These are phyloP conservation scores for Gigaspora rosea DNA, from an alignment of 192 early-diverging fungal genomes.

Conservation along the genomic window DNA sequence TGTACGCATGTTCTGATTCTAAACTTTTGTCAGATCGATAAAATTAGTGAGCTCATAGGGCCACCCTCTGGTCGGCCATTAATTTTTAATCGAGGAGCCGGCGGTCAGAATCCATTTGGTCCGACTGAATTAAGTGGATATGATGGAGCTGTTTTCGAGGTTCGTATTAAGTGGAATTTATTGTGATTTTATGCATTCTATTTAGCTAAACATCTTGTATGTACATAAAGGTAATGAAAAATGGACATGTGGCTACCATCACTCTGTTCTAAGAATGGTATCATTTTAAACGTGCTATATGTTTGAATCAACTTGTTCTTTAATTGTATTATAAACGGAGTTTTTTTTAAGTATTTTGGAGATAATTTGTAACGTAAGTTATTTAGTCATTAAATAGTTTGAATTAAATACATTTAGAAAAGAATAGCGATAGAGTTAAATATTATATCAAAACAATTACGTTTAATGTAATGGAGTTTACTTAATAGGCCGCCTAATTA, in stretches of 20 bases:
- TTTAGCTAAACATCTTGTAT: neutral
- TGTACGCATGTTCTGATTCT: constrained; percentile 29
- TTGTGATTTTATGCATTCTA: neutral
- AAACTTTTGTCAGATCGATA: constrained; percentile 26
- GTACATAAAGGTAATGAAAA: constrained; percentile 52
- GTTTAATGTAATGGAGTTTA: too few species aligned
- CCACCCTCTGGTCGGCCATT: constrained; percentile 50
- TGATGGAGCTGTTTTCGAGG: constrained; percentile 60
- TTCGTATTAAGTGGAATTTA: neutral
- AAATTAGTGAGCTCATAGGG: constrained; percentile 34
- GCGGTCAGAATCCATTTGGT: constrained; percentile 72
- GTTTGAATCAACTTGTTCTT: too few species aligned
- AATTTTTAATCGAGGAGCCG: constrained; percentile 63
- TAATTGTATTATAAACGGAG: too few species aligned
- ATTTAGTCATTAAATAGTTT: too few species aligned
- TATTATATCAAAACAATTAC: too few species aligned
- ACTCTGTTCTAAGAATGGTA: constrained; percentile 47
- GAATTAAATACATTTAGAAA: too few species aligned
- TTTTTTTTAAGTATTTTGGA: too few species aligned
- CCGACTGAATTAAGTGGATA: constrained; percentile 67
- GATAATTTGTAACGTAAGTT: too few species aligned
- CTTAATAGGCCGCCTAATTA: too few species aligned
- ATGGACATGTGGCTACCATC: constrained; percentile 61
- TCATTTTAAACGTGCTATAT: too few species aligned
- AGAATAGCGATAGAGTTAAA: too few species aligned